A percentile compares a stretch with the other conserved stretches of the same genome.
phyloP scores from a whole-genome alignment of 371 early-diverging fungal genomes.

The Nematocida major region DNA sequence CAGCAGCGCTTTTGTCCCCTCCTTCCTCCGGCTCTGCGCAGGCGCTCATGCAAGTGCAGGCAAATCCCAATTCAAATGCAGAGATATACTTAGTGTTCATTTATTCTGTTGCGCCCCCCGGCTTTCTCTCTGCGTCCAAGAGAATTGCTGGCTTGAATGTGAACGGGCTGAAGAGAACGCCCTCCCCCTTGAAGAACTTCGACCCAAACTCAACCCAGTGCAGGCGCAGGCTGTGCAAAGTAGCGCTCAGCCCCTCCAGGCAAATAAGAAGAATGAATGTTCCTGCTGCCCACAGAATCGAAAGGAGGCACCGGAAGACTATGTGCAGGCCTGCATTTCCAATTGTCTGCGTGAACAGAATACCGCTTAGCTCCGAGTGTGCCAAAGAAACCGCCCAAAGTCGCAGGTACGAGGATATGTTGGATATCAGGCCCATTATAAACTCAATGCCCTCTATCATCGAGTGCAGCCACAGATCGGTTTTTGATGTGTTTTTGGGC shows the following conservation, averaged over 20 bases:
- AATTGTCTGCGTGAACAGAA: slow-evolving; percentile 88
- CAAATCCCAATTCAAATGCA: neutral
- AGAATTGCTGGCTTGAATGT: slow-evolving; percentile 50
- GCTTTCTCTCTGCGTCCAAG: slow-evolving; percentile 20
- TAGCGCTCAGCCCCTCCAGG: slow-evolving; percentile 95
- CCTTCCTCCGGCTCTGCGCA: no score
- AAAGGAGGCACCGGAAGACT: slow-evolving; percentile 70
- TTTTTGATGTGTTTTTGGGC: slow-evolving; percentile 48
- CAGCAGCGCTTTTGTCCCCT: no score
- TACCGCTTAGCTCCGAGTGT: slow-evolving; percentile 93
- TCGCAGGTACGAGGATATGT: slow-evolving; percentile 96
- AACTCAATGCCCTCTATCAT: slow-evolving; percentile 98
- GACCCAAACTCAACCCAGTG: slow-evolving; percentile 99
- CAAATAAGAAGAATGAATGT: slow-evolving; percentile 79
- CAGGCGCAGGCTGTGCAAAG: slow-evolving; percentile 93
- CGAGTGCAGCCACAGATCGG: slow-evolving; percentile 71
- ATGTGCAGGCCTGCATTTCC: slow-evolving; percentile 66
- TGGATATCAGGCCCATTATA: slow-evolving; percentile 88
- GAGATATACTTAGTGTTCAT: neutral
- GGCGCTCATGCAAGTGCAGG: neutral
- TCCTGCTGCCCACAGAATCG: slow-evolving; percentile 61
- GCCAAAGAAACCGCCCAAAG: slow-evolving; percentile 98
- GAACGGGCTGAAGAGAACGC: slow-evolving; percentile 75
- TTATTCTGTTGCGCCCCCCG: neutral
- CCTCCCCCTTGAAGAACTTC: slow-evolving; percentile 86